Conservation (phyloP, 2,329 filamentous ascomycete genomes). For the Lecanoromycetidae sp. region DNA sequence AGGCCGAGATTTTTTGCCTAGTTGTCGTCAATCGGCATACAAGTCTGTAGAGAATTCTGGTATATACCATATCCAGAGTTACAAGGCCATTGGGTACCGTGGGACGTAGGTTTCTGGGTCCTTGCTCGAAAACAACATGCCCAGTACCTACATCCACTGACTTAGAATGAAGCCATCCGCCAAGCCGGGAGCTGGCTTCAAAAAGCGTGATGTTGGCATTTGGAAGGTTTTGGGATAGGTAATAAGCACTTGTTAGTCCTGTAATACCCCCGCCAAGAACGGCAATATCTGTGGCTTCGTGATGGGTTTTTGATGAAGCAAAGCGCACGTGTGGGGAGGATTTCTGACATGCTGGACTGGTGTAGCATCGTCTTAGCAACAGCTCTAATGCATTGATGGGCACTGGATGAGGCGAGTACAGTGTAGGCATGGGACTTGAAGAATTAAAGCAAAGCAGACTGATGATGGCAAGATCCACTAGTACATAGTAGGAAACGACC, state of each 20-base stretch:
- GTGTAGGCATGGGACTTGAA: slow-evolving; percentile 6
- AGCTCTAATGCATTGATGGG: background rate
- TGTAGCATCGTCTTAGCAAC: slow-evolving; percentile 8
- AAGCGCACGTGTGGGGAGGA: background rate
- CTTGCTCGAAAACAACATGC: slow-evolving; percentile 66
- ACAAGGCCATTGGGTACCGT: slow-evolving; percentile 48
- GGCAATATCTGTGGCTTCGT: slow-evolving; percentile 39
- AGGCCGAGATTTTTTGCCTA: slow-evolving; percentile 50
- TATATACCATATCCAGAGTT: slow-evolving; percentile 56
- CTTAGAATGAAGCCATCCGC: slow-evolving; percentile 73
- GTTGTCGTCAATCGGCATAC: background rate
- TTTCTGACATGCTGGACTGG: background rate
- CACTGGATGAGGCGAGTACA: background rate
- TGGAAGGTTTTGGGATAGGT: slow-evolving; percentile 57
- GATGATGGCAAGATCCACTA: too few species aligned
- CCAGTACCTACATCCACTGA: slow-evolving; percentile 48
- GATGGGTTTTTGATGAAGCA: background rate
- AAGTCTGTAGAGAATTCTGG: background rate
- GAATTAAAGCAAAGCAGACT: too few species aligned
- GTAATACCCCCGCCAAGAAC: slow-evolving; percentile 74
- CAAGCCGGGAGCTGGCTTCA: slow-evolving; percentile 56
- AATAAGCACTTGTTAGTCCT: slow-evolving; percentile 66
- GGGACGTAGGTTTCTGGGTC: slow-evolving; percentile 63
- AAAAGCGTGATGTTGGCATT: slow-evolving; percentile 65
- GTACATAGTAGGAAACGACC: too few species aligned